Percentiles rank a stretch among this genome's conserved stretches.
These are phyloP conservation scores for Acacia concinna DNA, from an alignment of 331 rosid species.

Conservation along the genomic window DNA sequence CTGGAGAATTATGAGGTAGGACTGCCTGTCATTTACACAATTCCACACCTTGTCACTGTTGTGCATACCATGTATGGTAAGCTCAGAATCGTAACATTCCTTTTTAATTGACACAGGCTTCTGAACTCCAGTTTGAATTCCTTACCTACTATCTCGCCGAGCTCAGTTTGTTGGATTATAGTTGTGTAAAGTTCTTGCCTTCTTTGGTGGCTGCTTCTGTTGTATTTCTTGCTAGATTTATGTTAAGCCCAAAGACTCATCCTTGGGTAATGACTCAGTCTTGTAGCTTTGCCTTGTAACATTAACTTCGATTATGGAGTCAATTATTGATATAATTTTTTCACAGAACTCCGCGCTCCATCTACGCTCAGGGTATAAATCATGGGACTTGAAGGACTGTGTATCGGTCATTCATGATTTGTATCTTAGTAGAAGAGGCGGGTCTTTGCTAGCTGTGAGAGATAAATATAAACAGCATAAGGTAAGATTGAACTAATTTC, in stretches of 20 bases:
- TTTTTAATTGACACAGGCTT: conserved; percentile 40
- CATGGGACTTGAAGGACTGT: conserved; percentile 67
- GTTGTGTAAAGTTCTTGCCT: conserved; percentile 72
- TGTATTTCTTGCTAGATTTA: conserved; percentile 70
- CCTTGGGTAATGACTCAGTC: conserved; percentile 72
- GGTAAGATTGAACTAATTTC: conserved; percentile 41
- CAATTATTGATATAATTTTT: conserved; percentile 17
- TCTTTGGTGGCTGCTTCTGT: conserved; percentile 88
- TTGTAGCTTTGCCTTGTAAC: neutral
- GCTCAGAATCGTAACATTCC: conserved; percentile 10
- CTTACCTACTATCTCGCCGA: conserved; percentile 78
- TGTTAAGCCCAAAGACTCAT: conserved; percentile 47
- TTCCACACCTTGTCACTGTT: neutral
- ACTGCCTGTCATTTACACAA: neutral
- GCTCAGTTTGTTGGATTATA: conserved; percentile 81
- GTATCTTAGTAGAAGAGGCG: conserved; percentile 73
- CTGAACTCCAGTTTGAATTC: conserved; percentile 70
- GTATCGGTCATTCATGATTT: conserved; percentile 63
- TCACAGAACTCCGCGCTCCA: conserved; percentile 53
- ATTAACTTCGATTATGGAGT: neutral
- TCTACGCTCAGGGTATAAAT: conserved; percentile 58
- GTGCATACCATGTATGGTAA: neutral
- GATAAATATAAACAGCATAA: conserved; percentile 81
- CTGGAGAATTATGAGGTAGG: conserved; percentile 58
- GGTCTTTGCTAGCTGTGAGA: conserved; percentile 61